Conservation (phyloP, 768 basidiomycete genomes). For the Hemileccinum impolitum region DNA sequence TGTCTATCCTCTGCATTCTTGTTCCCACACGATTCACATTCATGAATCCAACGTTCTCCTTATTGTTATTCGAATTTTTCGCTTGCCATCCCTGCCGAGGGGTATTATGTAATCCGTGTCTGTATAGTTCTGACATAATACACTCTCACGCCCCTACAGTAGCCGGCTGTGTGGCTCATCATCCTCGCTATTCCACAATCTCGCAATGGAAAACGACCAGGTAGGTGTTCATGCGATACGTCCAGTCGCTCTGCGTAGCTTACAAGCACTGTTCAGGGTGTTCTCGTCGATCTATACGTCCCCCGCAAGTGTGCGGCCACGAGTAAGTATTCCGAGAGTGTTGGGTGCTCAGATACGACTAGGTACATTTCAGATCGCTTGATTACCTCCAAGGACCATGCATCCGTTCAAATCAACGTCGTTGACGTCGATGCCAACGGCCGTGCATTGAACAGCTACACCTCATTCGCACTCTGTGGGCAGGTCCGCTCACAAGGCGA, state of each 20-base stretch:
- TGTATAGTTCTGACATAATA: constrained; percentile 32
- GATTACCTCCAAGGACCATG: constrained; percentile 98
- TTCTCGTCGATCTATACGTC: constrained; percentile 99
- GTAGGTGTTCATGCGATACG: constrained; percentile 39
- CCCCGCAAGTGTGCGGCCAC: constrained; percentile 99
- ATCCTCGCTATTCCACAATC: constrained; percentile 8
- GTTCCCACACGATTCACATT: constrained; percentile 18
- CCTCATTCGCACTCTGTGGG: constrained; percentile 93
- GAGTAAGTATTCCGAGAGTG: constrained; percentile 53
- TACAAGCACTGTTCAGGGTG: constrained; percentile 54
- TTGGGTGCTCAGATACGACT: not conserved
- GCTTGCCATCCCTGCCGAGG: not conserved
- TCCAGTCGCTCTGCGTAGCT: not conserved
- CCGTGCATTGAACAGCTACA: constrained; percentile 71
- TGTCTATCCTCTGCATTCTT: constrained; percentile 12
- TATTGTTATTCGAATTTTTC: constrained; percentile 9
- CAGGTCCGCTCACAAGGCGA: constrained; percentile 93
- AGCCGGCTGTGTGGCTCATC: not conserved
- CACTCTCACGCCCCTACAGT: constrained; percentile 26
- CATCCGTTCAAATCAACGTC: constrained; percentile 95
- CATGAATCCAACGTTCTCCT: constrained; percentile 13
- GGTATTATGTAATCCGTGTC: constrained; percentile 9
- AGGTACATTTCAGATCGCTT: constrained; percentile 68
- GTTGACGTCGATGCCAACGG: constrained; percentile 92
- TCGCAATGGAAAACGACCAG: constrained; percentile 88